These are phyloP conservation scores for Vitis hybrid DNA, from an alignment of 177 flowering plant genomes.

Conservation along the genomic window DNA sequence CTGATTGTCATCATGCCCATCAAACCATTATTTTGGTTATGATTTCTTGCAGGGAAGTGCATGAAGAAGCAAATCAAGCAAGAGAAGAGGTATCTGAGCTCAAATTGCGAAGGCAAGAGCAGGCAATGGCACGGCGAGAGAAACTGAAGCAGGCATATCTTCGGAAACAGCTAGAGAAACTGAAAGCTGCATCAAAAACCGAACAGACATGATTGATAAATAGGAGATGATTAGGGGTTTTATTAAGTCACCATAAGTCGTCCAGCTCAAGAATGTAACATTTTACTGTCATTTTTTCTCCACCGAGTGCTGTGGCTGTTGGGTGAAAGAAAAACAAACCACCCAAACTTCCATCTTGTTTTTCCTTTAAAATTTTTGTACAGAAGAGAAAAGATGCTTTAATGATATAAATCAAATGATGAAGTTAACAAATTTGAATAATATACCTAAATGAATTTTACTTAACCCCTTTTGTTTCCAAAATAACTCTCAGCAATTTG, in stretches of 20 bases:
- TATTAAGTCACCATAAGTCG: not conserved
- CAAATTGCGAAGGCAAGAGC: slow-evolving; percentile 79
- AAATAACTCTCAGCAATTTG: too few species aligned
- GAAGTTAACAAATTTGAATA: too few species aligned
- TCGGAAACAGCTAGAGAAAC: slow-evolving; percentile 73
- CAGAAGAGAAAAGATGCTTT: too few species aligned
- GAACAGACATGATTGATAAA: slow-evolving; percentile 22
- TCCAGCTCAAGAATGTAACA: not conserved
- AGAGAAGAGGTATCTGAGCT: slow-evolving; percentile 70
- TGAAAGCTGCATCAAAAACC: slow-evolving; percentile 59
- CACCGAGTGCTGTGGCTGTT: not conserved
- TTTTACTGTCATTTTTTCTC: not conserved
- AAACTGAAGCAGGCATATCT: slow-evolving; percentile 85
- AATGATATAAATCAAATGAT: too few species aligned
- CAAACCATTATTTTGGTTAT: not conserved
- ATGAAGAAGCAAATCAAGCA: slow-evolving; percentile 79
- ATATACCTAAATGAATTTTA: too few species aligned
- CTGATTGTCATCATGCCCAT: not conserved
- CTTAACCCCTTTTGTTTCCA: too few species aligned
- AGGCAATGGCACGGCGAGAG: slow-evolving; percentile 72
- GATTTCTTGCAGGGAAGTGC: slow-evolving; percentile 75
- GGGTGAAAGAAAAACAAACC: too few species aligned
- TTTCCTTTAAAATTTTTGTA: too few species aligned
- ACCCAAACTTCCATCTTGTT: not conserved
- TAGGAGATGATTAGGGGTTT: not conserved